Evolutionary conservation across 495 filamentous ascomycete genomes (phyloP).

Genomic region (Penicillium nucicola): DNA sequence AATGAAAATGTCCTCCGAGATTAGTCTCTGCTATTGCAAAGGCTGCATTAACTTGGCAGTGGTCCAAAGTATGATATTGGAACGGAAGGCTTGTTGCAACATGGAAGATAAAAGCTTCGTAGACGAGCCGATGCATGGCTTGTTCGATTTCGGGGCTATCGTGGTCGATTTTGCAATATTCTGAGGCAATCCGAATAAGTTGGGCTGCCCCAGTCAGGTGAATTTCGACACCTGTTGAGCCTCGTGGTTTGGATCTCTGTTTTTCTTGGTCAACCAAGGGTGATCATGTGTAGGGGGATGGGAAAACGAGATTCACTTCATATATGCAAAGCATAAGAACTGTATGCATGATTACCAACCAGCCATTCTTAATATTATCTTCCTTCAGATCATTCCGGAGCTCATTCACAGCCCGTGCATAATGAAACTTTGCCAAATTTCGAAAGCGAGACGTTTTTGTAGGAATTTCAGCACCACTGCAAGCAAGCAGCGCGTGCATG

Average conservation of each 20-base stretch:
- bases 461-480: conserved; percentile 19
- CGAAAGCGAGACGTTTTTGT: conserved; percentile 4
- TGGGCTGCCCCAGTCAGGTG: conserved; percentile 20
- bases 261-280: background rate
- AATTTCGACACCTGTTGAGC: conserved; percentile 11
- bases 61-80: background rate
- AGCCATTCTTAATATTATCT: background rate
- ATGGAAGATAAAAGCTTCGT: conserved; percentile 26
- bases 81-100: conserved; percentile 24
- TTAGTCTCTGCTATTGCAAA: conserved; percentile 14
- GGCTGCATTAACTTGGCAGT: conserved; percentile 10
- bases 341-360: conserved; percentile 10
- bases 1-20: conserved; percentile 5
- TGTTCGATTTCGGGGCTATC: background rate
- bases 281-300: background rate
- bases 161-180: background rate
- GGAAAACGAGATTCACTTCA: conserved; percentile 6
- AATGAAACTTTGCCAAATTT: conserved; percentile 10
- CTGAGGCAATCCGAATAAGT: conserved; percentile 11
- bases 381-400: conserved; percentile 3
- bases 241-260: conserved; percentile 14
- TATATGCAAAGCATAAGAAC: conserved; percentile 23
- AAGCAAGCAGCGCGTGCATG: conserved; percentile 24
- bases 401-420: conserved; percentile 11
- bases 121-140: conserved; percentile 13